A percentile compares a stretch with the other conserved stretches of the same genome.
These are phyloP conservation scores for Fusarium sp. DNA, from an alignment of 2,329 filamentous ascomycete genomes.

Conservation along the genomic window DNA sequence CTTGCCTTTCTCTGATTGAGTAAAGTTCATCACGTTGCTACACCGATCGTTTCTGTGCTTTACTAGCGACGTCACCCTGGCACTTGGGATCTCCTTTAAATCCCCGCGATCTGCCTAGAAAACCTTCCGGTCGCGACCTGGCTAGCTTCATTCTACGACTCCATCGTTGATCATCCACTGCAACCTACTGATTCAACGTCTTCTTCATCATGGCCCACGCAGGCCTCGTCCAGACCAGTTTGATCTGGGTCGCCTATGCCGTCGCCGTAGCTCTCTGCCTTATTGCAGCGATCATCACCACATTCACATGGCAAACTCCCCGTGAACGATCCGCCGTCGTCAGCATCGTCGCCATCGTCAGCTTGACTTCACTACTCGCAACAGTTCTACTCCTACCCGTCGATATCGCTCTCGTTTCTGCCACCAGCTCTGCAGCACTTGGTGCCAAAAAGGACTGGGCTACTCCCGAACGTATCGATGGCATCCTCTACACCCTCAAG, in stretches of 20 bases:
- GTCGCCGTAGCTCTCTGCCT: constrained; percentile 82
- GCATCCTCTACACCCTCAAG: constrained; percentile 82
- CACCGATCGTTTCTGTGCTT: background rate
- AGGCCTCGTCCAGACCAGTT: constrained; percentile 81
- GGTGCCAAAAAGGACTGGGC: constrained; percentile 96
- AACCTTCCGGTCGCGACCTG: constrained; percentile 7
- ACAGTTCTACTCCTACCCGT: constrained; percentile 93
- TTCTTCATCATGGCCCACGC: constrained; percentile 55
- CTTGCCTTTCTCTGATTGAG: constrained; percentile 26
- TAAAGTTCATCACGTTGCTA: constrained; percentile 5
- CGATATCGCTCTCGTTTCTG: constrained; percentile 93
- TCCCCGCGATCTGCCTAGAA: constrained; percentile 21
- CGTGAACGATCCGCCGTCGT: constrained; percentile 86
- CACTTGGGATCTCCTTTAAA: constrained; percentile 15
- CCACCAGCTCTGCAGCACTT: constrained; percentile 78
- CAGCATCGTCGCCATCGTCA: constrained; percentile 86
- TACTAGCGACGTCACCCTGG: constrained; percentile 32
- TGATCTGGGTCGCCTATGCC: constrained; percentile 96
- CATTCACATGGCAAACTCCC: constrained; percentile 90
- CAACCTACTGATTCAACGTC: background rate
- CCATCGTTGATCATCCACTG: constrained; percentile 25
- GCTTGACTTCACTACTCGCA: constrained; percentile 86
- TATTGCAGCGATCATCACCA: constrained; percentile 82
- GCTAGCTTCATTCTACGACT: constrained; percentile 18
- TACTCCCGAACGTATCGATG: constrained; percentile 80